Percentiles rank a stretch among this genome's conserved stretches.
Evolutionary conservation across 2,329 filamentous ascomycete species (phyloP).

Genomic region (Epichloe scottii): DNA sequence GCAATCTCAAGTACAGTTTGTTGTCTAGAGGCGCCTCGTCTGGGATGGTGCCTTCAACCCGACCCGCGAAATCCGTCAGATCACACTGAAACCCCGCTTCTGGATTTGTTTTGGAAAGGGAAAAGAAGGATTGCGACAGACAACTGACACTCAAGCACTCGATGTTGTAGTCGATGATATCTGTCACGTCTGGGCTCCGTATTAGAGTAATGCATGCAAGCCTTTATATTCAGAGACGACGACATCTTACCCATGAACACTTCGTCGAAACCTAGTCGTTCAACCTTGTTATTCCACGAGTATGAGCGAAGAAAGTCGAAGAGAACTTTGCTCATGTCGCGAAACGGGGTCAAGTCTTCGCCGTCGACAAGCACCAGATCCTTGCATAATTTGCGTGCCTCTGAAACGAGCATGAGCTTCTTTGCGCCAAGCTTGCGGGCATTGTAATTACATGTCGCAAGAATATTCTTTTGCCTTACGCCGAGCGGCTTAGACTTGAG

Average conservation of each 20-base stretch:
- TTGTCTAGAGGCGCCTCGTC: constrained; percentile 17
- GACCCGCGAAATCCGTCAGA: constrained; percentile 53
- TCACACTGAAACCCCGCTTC: constrained; percentile 72
- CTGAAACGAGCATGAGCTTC: constrained; percentile 76
- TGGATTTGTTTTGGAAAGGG: constrained; percentile 59
- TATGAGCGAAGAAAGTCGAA: constrained; percentile 60
- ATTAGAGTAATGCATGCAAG: neutral
- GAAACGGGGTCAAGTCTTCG: constrained; percentile 75
- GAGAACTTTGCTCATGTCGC: constrained; percentile 71
- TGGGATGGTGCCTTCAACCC: constrained; percentile 27
- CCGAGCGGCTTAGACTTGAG: constrained; percentile 65
- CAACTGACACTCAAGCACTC: constrained; percentile 55
- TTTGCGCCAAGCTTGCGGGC: constrained; percentile 59
- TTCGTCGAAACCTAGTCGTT: constrained; percentile 85
- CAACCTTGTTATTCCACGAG: constrained; percentile 67
- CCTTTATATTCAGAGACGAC: neutral
- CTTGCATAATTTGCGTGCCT: constrained; percentile 69
- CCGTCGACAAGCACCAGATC: constrained; percentile 77
- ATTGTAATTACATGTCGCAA: constrained; percentile 90
- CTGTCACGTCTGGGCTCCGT: constrained; percentile 56
- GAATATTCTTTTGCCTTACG: constrained; percentile 84
- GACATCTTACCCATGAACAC: constrained; percentile 38
- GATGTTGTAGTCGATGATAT: constrained; percentile 74
- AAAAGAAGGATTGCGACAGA: constrained; percentile 63
- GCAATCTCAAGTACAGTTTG: constrained; percentile 45